phyloP scores from a whole-genome alignment of 2,329 filamentous ascomycete genomes.

The Stachybotrys chartarum region DNA sequence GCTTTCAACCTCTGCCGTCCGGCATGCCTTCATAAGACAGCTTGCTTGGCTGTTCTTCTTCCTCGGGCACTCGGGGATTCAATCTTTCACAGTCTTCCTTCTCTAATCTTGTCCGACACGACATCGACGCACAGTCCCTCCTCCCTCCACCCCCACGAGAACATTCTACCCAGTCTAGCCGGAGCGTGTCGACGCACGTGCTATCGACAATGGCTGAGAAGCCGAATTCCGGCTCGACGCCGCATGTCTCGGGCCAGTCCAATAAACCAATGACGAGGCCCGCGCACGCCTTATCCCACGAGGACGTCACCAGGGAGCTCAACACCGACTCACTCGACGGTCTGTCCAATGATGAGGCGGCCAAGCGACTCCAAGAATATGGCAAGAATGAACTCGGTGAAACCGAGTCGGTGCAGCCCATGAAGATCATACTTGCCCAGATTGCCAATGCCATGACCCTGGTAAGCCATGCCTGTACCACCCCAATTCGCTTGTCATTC shows the following conservation, averaged over 20 bases:
- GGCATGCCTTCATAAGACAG: no score
- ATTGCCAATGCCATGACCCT: conserved; percentile 53
- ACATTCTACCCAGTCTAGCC: no score
- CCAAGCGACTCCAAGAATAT: conserved; percentile 40
- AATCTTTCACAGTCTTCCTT: no score
- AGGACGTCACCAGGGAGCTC: conserved; percentile 44
- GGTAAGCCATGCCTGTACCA: conserved; percentile 13
- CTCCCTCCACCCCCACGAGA: no score
- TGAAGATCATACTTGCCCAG: conserved; percentile 51
- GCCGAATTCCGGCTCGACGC: no score
- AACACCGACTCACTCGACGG: conserved; percentile 45
- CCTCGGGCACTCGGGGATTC: no score
- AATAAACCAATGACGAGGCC: conserved; percentile 40
- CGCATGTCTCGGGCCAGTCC: conserved; percentile 25
- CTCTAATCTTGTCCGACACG: no score
- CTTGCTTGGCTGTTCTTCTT: no score
- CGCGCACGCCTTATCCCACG: conserved; percentile 46
- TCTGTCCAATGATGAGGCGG: conserved; percentile 43
- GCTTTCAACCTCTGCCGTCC: no score
- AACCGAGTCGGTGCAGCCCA: conserved; percentile 39
- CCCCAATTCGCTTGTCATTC: neutral
- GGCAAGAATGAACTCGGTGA: conserved; percentile 51
- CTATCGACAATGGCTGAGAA: no score
- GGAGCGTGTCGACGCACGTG: no score
- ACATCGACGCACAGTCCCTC: no score